Base-by-base conservation (phyloP, 805 yeast species). In the Saccharomycopsis sp. region DNA sequence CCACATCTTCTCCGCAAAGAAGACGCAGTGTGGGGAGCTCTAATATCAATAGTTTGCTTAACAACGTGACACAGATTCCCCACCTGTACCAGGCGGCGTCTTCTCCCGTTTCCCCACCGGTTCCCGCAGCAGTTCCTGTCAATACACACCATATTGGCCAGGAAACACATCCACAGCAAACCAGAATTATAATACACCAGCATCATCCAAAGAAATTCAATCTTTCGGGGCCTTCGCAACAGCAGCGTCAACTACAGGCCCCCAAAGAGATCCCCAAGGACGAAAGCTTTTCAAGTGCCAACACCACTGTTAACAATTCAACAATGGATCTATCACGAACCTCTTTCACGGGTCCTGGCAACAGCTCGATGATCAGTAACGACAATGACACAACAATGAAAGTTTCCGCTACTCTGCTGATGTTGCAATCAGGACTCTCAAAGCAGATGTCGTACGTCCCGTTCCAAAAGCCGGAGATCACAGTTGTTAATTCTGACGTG, bases 401-500 rank as follows among this genome's bases (percentile, higher is more conserved):
- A 29, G 12, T 7, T 29, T 7, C 5, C 5, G 9, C 37, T 12
- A 29, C 12, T 12, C 12, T 29, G 37, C 37, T 12, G 5, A 29
- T n/a, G n/a, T n/a, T n/a, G n/a, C n/a, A n/a, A n/a, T n/a, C n/a
- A n/a, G n/a, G n/a, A 29, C 37, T 5, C 37, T 12, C 5, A 12
- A 5, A 29, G 37, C 37, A 29, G 37, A 5, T 44, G n/a, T 18
- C 7, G 16, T 44, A 44, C 16, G 48, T 34, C 34, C 52, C 64
- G 23, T 67, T 71, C 24, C 57, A 57, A 2, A 64, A 63, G 52
- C 64, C 66, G 15, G 60, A 61, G 23, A 57, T 72, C 1, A 65
- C 63, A 0, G 73, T 81, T 1, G 66, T 72, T 56, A 78, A 73
- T 60, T 58, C 64, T 12, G 76, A 73, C 40, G 82, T 76, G 1